Evolutionary conservation across 2,329 filamentous ascomycete species (phyloP), one percentile per base, ranked within the genome.

Genomic region (Capronia epimyces): DNA sequence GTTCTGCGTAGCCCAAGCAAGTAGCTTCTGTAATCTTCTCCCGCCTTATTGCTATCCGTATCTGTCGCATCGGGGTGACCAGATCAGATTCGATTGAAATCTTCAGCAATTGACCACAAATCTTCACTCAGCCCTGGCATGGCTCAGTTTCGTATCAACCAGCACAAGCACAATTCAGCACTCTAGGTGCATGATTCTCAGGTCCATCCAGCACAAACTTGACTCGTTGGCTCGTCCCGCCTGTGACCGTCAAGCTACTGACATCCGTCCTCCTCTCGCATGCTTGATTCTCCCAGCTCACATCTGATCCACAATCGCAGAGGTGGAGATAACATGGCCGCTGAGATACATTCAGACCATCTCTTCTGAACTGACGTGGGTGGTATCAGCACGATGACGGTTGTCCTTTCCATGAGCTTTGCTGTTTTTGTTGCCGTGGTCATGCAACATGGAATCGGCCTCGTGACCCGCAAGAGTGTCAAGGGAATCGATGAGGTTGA

Each of bases 401-500:
- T 37, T 37, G 15, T 18, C 7, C 13, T 20, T 6, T 4, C 16
- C 31, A 18, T 8, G 21, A 34, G 22, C n/a, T 10, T 40, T 20
- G 32, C 5, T 32, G 5, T 32, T 31, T 13, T 43, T 31, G 10
- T 42, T 32, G 24, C 20, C 45, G 32, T 50, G 43, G 34, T 31
- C 40, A 16, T 25, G 40, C 31, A 54, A 34, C 43, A 25, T 46
- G 10, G 43, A 16, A 22, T 43, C 40, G 4, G 40, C 22, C 12
- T 45, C 32, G 18, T 29, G 37, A 15, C 31, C 25, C 7, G 18
- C 9, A 7, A 29, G 27, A 41, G 21, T 27, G 6, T 48, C 50
- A 20, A 53, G 42, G 20, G 50, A 47, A 12, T 53, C 50, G 16
- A 53, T 53, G 5, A 25, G 27, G 42, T 46, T 49, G 25, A 53